Evolutionary conservation across 169 alveolate species (phyloP).

Genomic region (Eimeria tenella): DNA sequence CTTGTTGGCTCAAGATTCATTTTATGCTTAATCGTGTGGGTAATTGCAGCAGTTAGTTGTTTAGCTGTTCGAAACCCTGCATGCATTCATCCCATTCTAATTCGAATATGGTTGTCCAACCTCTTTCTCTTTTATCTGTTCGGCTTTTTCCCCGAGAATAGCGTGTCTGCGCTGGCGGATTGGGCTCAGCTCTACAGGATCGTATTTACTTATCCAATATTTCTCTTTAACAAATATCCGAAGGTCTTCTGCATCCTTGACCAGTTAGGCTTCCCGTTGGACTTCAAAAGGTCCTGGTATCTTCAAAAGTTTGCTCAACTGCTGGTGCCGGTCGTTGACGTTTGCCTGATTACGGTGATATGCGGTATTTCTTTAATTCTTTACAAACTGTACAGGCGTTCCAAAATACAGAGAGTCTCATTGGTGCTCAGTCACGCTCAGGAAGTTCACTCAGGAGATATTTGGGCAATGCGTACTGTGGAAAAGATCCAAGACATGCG

Average conservation of each 20-base stretch:
- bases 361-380: slow-evolving; percentile 30
- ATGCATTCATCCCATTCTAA: slow-evolving; percentile 67
- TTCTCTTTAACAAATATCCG: slow-evolving; percentile 36
- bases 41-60: slow-evolving; percentile 69
- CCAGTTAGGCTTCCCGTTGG: slow-evolving; percentile 59
- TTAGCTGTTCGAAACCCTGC: slow-evolving; percentile 75
- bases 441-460: slow-evolving; percentile 76
- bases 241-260: slow-evolving; percentile 73
- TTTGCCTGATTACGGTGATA: slow-evolving; percentile 53
- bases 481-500: slow-evolving; percentile 53
- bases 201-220: slow-evolving; percentile 65
- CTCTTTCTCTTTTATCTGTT: slow-evolving; percentile 64
- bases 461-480: slow-evolving; percentile 73
- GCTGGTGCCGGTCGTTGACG: slow-evolving; percentile 76
- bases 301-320: slow-evolving; percentile 76
- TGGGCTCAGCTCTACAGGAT: slow-evolving; percentile 74
- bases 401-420: slow-evolving; percentile 58
- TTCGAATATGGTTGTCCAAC: slow-evolving; percentile 79
- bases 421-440: slow-evolving; percentile 73
- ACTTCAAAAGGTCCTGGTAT: slow-evolving; percentile 64
- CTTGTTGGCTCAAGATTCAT: slow-evolving; percentile 65
- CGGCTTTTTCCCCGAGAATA: slow-evolving; percentile 78
- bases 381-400: slow-evolving; percentile 55
- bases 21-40: slow-evolving; percentile 69
- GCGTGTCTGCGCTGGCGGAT: slow-evolving; percentile 44